Evolutionary conservation across 2,329 filamentous ascomycete species (phyloP).

Genomic region (Parastagonospora nodorum): DNA sequence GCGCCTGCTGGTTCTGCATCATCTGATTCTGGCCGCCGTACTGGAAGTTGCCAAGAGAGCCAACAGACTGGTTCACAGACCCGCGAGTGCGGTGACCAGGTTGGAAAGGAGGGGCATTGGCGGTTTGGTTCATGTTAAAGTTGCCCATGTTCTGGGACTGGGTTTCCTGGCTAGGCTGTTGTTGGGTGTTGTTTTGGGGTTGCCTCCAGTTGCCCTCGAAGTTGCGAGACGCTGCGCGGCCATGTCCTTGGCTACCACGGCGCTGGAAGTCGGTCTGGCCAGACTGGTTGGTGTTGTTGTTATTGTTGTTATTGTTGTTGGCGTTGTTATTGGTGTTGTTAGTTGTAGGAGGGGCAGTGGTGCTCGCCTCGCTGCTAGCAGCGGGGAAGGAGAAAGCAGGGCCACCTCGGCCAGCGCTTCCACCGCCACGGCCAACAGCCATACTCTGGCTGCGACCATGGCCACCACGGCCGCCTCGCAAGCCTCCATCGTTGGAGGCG

Average conservation of each 20-base stretch:
- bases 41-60: slow-evolving; percentile 83
- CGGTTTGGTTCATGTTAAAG: slow-evolving; percentile 73
- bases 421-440: slow-evolving; percentile 73
- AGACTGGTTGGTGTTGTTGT: slow-evolving; percentile 47
- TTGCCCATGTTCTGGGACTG: slow-evolving; percentile 60
- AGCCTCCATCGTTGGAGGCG: slow-evolving; percentile 33
- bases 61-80: slow-evolving; percentile 84
- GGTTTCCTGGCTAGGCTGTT: slow-evolving; percentile 55
- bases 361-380: slow-evolving; percentile 55
- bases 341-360: slow-evolving; percentile 29
- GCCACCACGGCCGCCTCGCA: slow-evolving; percentile 58
- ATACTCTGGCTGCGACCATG: slow-evolving; percentile 86
- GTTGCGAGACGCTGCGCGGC: slow-evolving; percentile 83
- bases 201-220: slow-evolving; percentile 99
- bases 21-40: slow-evolving; percentile 82
- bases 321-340: neutral
- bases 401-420: slow-evolving; percentile 64
- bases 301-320: slow-evolving; percentile 1
- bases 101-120: slow-evolving; percentile 77
- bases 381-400: slow-evolving; percentile 74
- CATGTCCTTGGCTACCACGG: slow-evolving; percentile 79
- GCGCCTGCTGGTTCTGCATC: slow-evolving; percentile 80
- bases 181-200: slow-evolving; percentile 61
- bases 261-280: slow-evolving; percentile 70
- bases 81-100: slow-evolving; percentile 86